Evolutionary conservation across 129 eudicot species (phyloP), one percentile per base, ranked within the genome.

Genomic region (Flaveria ramosissima): DNA sequence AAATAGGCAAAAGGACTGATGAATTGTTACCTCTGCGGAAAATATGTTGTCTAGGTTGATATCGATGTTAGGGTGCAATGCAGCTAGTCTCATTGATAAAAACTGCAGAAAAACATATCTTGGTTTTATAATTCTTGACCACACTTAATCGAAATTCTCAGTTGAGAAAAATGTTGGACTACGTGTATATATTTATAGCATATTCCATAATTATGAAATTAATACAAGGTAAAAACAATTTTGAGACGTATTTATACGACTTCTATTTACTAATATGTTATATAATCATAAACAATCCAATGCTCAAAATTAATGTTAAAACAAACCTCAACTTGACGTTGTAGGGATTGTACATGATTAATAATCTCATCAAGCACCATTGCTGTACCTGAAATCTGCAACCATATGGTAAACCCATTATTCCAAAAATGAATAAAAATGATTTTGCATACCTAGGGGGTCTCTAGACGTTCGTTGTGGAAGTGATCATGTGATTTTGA

Each of bases 71-170:
- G 99, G 97, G 85, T 83, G 84, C 68, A 91, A 96, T 56, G 96
- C 96, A 67, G 99, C 97, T 70, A 94, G 92, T 78, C 94, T 91
- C 99, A 94, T 94, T 68, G 99, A 94, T 70, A 94, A 82, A 67
- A 87, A 79, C 99, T 94, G 90, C 45, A 78, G 41, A 56, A n/a
- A 62, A 68, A 64, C 13, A 13, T 41, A 32, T 45, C 48, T 72
- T 16, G 26, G 13, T 56, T 19, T 71, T 52, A 63, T 9, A 3
- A 21, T 45, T 70, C 4, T 41, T 8, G 16, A 46, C 47, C 20
- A n/a, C 24, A 69, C 47, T 55, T 67, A 19, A 43, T 17, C 24
- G 63, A 64, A 60, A 48, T n/a, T 15, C 56, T 10, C 1, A 12
- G 68, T 48, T 47, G 57, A 60, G 51, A 59, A 46, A 39, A 39